These are phyloP conservation scores for Umbelopsis sp. DNA, from an alignment of 192 early-diverging fungal genomes.

Conservation along the genomic window DNA sequence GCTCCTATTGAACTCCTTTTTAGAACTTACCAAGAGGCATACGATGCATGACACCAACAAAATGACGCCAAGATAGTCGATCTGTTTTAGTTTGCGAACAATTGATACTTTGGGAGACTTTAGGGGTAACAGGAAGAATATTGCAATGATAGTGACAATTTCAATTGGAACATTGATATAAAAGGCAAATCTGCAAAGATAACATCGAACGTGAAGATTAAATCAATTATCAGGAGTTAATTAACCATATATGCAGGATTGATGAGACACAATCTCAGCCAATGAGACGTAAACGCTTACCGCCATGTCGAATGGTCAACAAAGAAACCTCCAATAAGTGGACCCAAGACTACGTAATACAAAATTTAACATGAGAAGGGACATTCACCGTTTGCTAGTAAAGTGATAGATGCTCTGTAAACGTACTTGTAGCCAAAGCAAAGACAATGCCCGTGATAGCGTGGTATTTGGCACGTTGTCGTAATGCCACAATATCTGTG, in stretches of 20 bases:
- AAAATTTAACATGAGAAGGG: not conserved
- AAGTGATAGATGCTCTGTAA: no score
- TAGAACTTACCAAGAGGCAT: conserved; percentile 49
- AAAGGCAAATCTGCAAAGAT: conserved; percentile 47
- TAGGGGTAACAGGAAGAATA: conserved; percentile 58
- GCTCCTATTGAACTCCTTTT: not conserved
- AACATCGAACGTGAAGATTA: not conserved
- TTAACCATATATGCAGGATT: no score
- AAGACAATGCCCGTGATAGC: conserved; percentile 18
- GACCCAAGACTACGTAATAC: conserved; percentile 35
- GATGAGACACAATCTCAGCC: no score
- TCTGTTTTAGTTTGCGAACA: conserved; percentile 55
- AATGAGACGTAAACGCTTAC: not conserved
- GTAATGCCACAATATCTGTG: conserved; percentile 16
- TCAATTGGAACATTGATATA: conserved; percentile 65
- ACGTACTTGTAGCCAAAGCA: conserved; percentile 8
- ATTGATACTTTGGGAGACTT: conserved; percentile 44
- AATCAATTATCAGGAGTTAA: no score
- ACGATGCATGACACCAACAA: conserved; percentile 55
- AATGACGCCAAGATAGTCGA: conserved; percentile 60
- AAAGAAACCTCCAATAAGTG: conserved; percentile 62
- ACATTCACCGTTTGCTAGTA: not conserved
- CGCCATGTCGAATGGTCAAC: conserved; percentile 59
- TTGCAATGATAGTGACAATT: conserved; percentile 39
- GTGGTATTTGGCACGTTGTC: conserved; percentile 18